Evolutionary conservation across 352 stramenopile species (phyloP), one percentile per base, ranked within the genome.

Genomic region (Phytophthora kernoviae): DNA sequence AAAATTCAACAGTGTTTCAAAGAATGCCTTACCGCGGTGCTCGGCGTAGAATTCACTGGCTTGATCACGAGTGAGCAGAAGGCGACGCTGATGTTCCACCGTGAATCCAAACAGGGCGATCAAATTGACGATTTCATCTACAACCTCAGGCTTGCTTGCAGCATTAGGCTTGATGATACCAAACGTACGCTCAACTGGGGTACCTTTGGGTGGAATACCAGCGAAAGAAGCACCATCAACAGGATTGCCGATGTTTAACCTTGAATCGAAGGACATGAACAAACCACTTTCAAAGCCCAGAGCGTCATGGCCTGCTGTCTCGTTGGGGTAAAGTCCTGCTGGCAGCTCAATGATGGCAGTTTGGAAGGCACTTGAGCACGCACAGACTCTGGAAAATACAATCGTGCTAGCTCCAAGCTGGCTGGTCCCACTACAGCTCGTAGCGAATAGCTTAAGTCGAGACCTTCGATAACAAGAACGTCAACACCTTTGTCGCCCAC

Each of bases 141-240:
- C 75, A 0, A 55, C 52, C 0, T 54, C 33, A 4, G 46, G 46
- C 11, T 81, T 65, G 15, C 57, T 63, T 5, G 82, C 73, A 6
- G 75, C 74, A 34, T 77, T 79, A 4, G 82, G 82, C 42, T 91
- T 91, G 58, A 91, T 84, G 41, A 90, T 73, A 14, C 65, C 82
- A 15, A 88, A 65, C 4, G 82, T 90, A 34, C 17, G 42, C 32
- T 84, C 57, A 32, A 86, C 44, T 4, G 18, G 20, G 11, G 41
- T 32, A n/a, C 64, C 60, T 14, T 69, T 61, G 11, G 50, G 39
- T 2, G 32, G 21, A n/a, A 2, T 27, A 30, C 55, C 54, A 30
- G 32, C 26, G 6, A 47, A 33, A 26, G 3, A 6, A 30, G 24
- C 24, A 30, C 14, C 43, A 1, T 61, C 43, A 48, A 14, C 6